phyloP scores from a whole-genome alignment of 2,329 filamentous ascomycete species.

The Venturia asperata region DNA sequence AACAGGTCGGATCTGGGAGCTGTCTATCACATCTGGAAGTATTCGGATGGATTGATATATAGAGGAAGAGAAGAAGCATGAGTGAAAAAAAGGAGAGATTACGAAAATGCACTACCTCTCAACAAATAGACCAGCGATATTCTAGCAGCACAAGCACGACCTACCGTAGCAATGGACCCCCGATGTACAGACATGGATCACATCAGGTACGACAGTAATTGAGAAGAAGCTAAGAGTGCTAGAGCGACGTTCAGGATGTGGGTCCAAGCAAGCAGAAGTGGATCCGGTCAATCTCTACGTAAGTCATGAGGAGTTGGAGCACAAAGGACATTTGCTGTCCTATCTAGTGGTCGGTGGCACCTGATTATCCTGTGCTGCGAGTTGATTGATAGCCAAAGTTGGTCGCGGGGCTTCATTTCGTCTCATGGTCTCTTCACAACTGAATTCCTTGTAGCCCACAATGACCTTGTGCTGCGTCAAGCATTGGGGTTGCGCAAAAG shows the following conservation, averaged over 20 bases:
- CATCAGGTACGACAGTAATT: not conserved
- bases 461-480: not conserved
- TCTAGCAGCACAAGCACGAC: not conserved
- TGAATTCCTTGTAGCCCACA: not conserved
- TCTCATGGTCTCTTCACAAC: not conserved
- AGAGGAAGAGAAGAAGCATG: not conserved
- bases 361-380: not conserved
- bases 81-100: not conserved
- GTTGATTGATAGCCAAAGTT: not conserved
- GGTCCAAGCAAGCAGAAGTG: not conserved
- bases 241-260: not conserved
- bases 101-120: not conserved
- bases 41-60: not conserved
- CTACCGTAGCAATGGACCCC: slow-evolving; percentile 1
- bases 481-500: not conserved
- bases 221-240: not conserved
- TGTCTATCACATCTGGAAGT: not conserved
- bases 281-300: not conserved
- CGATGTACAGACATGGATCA: slow-evolving; percentile 1
- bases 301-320: not conserved
- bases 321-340: not conserved
- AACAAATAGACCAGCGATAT: not conserved
- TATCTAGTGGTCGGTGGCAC: not conserved
- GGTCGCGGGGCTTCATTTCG: not conserved
- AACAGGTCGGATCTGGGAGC: not conserved